Evolutionary conservation across 2,329 filamentous ascomycete genomes (phyloP), one percentile per base, ranked within the genome.

Genomic region (Verticillium longisporum): DNA sequence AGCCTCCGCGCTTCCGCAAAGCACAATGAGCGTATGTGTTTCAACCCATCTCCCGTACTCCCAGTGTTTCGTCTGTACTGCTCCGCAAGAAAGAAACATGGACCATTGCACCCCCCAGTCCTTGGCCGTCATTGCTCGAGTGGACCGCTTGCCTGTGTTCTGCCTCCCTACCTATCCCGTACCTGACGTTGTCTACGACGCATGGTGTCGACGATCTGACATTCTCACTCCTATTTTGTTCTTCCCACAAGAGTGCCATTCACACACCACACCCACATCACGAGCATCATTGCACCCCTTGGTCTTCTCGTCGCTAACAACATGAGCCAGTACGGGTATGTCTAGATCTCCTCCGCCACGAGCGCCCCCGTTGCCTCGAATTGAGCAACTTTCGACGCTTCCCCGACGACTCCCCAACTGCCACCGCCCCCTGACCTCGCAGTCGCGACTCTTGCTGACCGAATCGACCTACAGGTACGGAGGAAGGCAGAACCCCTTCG

Each of bases 401-500:
- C 26, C 26, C 26, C 26, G 2, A 26, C 26, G 26, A 4, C 4
- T 4, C 26, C 26, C 26, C 26, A 26, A 26, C 26, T 3, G 4
- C 26, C 26, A 26, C 26, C 26, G 26, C 26, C 2, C 26, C 26
- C 11, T n/a, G 1, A 50, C 18, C 18, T 11, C 11, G 4, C n/a
- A 13, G 4, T 50, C 7, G 45, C 21, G n/a, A 50, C 45, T 18
- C 62, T 61, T 65, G 61, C 59, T 64, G 56, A 31, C 53, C 38
- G 41, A 59, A 63, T 61, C 55, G n/a, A 37, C 13, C 56, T 63
- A n/a, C 69, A 87, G 82, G 75, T 86, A 86, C 77, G 79, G 81
- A 64, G 77, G 76, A 61, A 74, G 74, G 67, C 73, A 75, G 63
- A 86, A 88, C 74, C 84, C 84, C 60, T 88, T 83, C 68, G 84